phyloP scores from a whole-genome alignment of 2,329 filamentous ascomycete genomes.

The Cadophora sp. region DNA sequence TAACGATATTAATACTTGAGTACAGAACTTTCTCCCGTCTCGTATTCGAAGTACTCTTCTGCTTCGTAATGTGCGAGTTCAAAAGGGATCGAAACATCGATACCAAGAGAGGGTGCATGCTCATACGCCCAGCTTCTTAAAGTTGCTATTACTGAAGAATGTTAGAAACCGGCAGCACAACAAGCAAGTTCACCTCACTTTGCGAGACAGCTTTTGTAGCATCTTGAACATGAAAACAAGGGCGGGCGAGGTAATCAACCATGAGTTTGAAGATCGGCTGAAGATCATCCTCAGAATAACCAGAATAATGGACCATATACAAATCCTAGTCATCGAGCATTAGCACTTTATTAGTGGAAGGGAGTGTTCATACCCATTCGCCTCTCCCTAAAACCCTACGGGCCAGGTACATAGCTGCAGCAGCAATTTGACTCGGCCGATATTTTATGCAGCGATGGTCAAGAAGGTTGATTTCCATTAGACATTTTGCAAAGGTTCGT shows the following conservation, averaged over 20 bases:
- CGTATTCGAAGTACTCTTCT: too few relatives aligned
- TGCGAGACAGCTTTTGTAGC: neutral
- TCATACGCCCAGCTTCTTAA: constrained; percentile 93
- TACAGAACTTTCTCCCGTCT: too few relatives aligned
- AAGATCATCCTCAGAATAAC: constrained; percentile 92
- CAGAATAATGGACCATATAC: constrained; percentile 87
- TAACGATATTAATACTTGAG: too few relatives aligned
- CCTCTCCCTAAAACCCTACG: constrained; percentile 90
- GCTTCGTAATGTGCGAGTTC: constrained; percentile 25
- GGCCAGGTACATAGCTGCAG: constrained; percentile 92
- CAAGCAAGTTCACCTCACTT: too few relatives aligned
- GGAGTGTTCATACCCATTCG: constrained; percentile 73
- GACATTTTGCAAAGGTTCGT: constrained; percentile 94
- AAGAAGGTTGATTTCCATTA: constrained; percentile 95
- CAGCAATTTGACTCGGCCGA: constrained; percentile 87
- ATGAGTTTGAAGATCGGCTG: constrained; percentile 91
- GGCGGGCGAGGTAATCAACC: constrained; percentile 93
- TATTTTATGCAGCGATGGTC: constrained; percentile 94
- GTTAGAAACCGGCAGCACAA: constrained; percentile 35
- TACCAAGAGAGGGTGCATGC: constrained; percentile 64
- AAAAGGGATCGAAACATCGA: constrained; percentile 48
- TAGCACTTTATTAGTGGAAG: constrained; percentile 34
- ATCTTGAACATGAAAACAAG: constrained; percentile 77
- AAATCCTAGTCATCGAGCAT: constrained; percentile 64
- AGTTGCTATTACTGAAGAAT: constrained; percentile 77